Percentiles rank a stretch among this genome's conserved stretches.
Evolutionary conservation across 805 yeast genomes (phyloP).

Genomic region (Lipomyces kockii): DNA sequence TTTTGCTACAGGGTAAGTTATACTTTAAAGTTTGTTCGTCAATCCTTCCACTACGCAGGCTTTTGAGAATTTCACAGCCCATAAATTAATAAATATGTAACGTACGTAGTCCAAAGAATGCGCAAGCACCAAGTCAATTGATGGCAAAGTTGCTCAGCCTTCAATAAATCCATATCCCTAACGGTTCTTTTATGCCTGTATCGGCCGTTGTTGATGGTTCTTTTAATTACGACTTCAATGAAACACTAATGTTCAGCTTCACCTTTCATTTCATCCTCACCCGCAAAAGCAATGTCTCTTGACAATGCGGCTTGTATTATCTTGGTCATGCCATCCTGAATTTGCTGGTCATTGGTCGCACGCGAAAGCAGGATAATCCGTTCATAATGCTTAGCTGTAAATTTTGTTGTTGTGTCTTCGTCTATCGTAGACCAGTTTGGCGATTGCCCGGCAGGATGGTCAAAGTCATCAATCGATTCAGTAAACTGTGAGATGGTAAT

Average conservation of each 20-base stretch:
- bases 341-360: background rate
- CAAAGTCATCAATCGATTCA: slow-evolving; percentile 39
- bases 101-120: background rate
- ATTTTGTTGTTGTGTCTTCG: slow-evolving; percentile 23
- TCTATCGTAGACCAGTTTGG: slow-evolving; percentile 24
- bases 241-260: background rate
- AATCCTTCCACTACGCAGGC: background rate
- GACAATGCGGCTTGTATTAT: slow-evolving; percentile 12
- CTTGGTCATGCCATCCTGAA: background rate
- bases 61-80: no score
- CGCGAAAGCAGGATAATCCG: background rate
- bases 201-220: background rate
- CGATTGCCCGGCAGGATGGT: slow-evolving; percentile 39
- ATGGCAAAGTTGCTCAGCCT: background rate
- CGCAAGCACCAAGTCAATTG: background rate
- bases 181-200: background rate
- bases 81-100: background rate
- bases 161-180: background rate
- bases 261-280: background rate
- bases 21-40: background rate
- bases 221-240: background rate
- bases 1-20: background rate
- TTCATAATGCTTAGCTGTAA: slow-evolving; percentile 12
- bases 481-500: slow-evolving; percentile 13
- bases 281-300: slow-evolving; percentile 14